A percentile compares a stretch with the other conserved stretches of the same genome.
These are phyloP conservation scores for Miamiensis avidus DNA, from an alignment of 169 alveolate species.

Conservation along the genomic window DNA sequence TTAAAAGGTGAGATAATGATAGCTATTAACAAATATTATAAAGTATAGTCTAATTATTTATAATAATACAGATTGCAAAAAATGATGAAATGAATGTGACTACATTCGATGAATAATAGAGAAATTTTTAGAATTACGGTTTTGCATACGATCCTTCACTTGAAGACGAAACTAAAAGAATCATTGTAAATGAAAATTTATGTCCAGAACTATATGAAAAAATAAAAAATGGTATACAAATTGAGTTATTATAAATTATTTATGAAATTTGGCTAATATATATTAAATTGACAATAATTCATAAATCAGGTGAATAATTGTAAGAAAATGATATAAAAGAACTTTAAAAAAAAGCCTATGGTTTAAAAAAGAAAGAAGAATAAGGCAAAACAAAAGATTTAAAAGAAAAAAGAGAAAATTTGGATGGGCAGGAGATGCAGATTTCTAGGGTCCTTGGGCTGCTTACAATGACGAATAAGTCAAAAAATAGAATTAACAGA, in stretches of 20 bases:
- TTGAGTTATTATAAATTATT: constrained; percentile 22
- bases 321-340: constrained; percentile 25
- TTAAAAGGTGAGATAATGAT: constrained; percentile 18
- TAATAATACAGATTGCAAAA: constrained; percentile 7
- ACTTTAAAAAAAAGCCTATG: constrained; percentile 1
- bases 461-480: constrained; percentile 67
- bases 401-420: constrained; percentile 51
- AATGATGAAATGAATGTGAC: constrained; percentile 7
- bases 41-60: too few relatives aligned
- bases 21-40: too few relatives aligned
- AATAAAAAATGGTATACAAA: constrained; percentile 31
- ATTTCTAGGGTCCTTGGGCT: constrained; percentile 84
- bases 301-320: not conserved
- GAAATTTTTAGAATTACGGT: constrained; percentile 14
- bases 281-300: too few relatives aligned
- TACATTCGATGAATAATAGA: not conserved
- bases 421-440: constrained; percentile 60
- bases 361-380: constrained; percentile 23
- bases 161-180: constrained; percentile 6
- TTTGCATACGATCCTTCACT: constrained; percentile 28
- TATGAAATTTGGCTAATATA: too few relatives aligned
- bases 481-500: constrained; percentile 46
- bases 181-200: constrained; percentile 30
- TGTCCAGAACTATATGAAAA: constrained; percentile 21
- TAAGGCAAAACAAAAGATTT: constrained; percentile 37